phyloP scores from a whole-genome alignment of 176 grass and related monocot genomes.

The Zizania latifolia region DNA sequence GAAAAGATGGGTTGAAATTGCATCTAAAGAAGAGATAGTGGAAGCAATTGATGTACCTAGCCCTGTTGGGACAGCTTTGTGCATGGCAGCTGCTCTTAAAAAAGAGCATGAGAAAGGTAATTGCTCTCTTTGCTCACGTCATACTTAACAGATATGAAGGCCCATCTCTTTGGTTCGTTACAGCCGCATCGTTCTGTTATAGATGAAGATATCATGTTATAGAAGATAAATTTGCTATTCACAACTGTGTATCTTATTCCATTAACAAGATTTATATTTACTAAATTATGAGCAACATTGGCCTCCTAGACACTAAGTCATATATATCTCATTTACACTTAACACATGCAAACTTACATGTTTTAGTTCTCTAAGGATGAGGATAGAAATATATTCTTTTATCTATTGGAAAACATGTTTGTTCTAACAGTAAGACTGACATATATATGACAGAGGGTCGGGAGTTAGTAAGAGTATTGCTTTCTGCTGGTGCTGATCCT shows the following conservation, averaged over 20 bases:
- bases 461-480: slow-evolving; percentile 86
- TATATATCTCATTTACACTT: neutral
- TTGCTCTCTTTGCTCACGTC: slow-evolving; percentile 19
- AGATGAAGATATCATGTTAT: neutral
- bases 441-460: slow-evolving; percentile 69
- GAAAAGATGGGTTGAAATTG: slow-evolving; percentile 81
- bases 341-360: neutral
- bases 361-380: slow-evolving; percentile 9
- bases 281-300: neutral
- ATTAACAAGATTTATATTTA: neutral
- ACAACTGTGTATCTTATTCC: neutral
- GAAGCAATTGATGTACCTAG: slow-evolving; percentile 77
- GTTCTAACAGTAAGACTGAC: slow-evolving; percentile 24
- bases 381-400: slow-evolving; percentile 9
- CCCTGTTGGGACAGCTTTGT: slow-evolving; percentile 78
- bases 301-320: neutral
- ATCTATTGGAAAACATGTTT: neutral
- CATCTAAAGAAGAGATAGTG: slow-evolving; percentile 63
- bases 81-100: slow-evolving; percentile 97
- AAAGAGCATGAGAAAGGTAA: slow-evolving; percentile 95
- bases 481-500: slow-evolving; percentile 92
- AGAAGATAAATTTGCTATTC: neutral
- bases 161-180: neutral
- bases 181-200: neutral
- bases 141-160: neutral